These are phyloP conservation scores for Sextonia rubra DNA, from an alignment of 164 flowering plant genomes.

Conservation along the genomic window DNA sequence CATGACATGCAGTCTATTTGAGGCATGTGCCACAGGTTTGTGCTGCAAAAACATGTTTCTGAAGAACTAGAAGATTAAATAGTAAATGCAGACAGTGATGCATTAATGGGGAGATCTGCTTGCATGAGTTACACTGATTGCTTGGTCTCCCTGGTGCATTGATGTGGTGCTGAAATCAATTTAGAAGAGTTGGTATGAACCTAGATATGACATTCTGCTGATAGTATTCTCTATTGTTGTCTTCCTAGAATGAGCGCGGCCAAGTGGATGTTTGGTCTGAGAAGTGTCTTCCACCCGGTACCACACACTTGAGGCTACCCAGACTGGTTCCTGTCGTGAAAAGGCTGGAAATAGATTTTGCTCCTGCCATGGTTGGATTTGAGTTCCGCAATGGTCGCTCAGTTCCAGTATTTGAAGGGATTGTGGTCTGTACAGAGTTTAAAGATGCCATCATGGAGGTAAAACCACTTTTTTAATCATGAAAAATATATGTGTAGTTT, in stretches of 20 bases:
- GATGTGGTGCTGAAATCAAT: too few species aligned
- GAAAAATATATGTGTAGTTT: not conserved
- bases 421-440: slow-evolving; percentile 87
- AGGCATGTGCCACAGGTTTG: too few species aligned
- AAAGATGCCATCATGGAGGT: slow-evolving; percentile 83
- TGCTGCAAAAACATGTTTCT: too few species aligned
- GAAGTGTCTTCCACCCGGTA: slow-evolving; percentile 96
- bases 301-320: slow-evolving; percentile 82
- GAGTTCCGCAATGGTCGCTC: slow-evolving; percentile 85
- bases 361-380: slow-evolving; percentile 99
- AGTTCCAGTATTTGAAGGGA: slow-evolving; percentile 71
- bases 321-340: slow-evolving; percentile 63
- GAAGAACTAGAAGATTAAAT: not conserved
- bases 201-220: not conserved
- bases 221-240: not conserved
- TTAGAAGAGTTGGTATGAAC: not conserved
- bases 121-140: not conserved
- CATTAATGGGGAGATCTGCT: not conserved
- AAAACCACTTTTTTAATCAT: slow-evolving; percentile 6
- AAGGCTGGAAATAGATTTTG: slow-evolving; percentile 80
- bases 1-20: too few species aligned
- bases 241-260: slow-evolving; percentile 81
- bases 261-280: slow-evolving; percentile 98
- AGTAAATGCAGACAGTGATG: not conserved
- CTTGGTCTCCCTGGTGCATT: too few species aligned